Base-by-base conservation (phyloP, 805 yeast genomes). In the Maudiozyma serrabonitensis region DNA sequence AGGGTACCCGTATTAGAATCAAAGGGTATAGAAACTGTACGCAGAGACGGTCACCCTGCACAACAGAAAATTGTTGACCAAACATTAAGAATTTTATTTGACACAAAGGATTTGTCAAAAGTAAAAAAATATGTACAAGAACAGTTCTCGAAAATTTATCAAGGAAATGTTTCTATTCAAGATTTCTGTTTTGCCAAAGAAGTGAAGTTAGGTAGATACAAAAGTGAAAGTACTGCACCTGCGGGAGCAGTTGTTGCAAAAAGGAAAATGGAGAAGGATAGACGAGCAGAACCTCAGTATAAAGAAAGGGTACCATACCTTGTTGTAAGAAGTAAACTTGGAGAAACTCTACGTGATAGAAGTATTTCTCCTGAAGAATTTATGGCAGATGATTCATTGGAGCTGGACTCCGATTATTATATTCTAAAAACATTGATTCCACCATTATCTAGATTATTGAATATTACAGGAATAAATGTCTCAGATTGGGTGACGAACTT, bases 21-120 rank as follows among this genome's bases (percentile, higher is more conserved):
- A 0, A 93, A 93, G 56, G 99, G 99, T 1, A 89, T 88, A 12
- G 99, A 93, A 61, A 93, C 98, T 0, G 87, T 93, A 0, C 69
- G 99, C 54, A 70, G 99, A 54, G 99, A 93, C 66, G 98, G 98
- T 0, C 84, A 90, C 25, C 95, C 95, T 0, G 95, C 96, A 0
- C 95, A 87, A 55, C 95, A 81, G 66, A 82, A 82, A 55, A 81
- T 93, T 18, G 81, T 87, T 31, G 95, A 87, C 53, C 78, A 80
- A 50, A 67, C 84, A 0, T 66, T 93, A 4, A 69, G 84, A 35
- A 71, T 79, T 0, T 65, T 93, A 2, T 93, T 93, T 62, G 85
- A 82, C 12, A 77, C 90, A 0, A 67, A 73, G 26, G 87, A 91
- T 60, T 60, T 93, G 11, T 81, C 96, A 0, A 49, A 64, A 34